Evolutionary conservation across 768 basidiomycete species (phyloP), one percentile per base, ranked within the genome.

Genomic region (Tylopilus sp.): DNA sequence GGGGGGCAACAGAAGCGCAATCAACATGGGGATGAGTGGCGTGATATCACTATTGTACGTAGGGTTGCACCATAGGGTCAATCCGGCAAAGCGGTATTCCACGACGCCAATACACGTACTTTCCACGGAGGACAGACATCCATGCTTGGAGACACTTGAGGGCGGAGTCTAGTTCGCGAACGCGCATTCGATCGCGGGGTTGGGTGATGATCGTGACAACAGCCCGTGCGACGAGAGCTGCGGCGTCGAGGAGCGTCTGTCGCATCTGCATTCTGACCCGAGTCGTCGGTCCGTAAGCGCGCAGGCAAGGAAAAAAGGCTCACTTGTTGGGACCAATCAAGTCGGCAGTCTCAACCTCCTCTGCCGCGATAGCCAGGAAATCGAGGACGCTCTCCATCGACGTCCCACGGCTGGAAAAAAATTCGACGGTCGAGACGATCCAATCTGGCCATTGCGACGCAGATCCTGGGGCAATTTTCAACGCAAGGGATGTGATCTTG

Each of bases 91-190:
- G 23, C 25, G 1, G 25, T 23, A 33, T 15, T 4, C 26, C 23
- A 48, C 18, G 35, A 40, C n/a, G 46, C 33, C 9, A 18, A 44
- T n/a, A n/a, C 26, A 69, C 79, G 57, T 57, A 91, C 91, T 81
- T 82, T 52, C 80, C 77, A 22, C 80, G 83, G 10, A 95, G 68
- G 31, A 79, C 77, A 3, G 76, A 70, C 59, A 95, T 80, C 94
- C 93, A 98, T 3, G 88, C 83, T 63, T 90, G 83, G 2, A 95
- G 71, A 64, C 91, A 93, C 53, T 80, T 83, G 47, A 94, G 75
- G 0, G 90, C 88, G 0, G 89, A 81, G 17, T 78, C 77, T 0
- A 87, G 74, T 54, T 93, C 81, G 10, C 59, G 61, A 5, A 50
- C 52, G 35, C 44, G 53, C 51, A 62, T 57, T 40, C 70, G 71